These are phyloP conservation scores for Xylaria acuta DNA, from an alignment of 495 filamentous ascomycete genomes.

Conservation along the genomic window DNA sequence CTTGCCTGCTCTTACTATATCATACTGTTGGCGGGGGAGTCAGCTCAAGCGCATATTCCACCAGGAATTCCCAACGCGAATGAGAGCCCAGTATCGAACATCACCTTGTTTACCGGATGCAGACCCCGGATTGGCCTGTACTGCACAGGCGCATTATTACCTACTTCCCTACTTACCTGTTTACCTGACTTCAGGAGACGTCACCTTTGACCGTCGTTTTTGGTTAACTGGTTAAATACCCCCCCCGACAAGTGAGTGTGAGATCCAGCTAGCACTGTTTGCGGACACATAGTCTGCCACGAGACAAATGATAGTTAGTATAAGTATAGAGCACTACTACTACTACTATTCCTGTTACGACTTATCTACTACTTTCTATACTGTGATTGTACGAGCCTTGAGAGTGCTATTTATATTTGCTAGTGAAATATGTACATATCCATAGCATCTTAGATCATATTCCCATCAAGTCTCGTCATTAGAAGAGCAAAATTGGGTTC, in stretches of 20 bases:
- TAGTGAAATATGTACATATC: background rate
- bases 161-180: background rate
- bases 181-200: background rate
- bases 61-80: background rate
- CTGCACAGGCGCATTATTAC: background rate
- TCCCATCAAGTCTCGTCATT: background rate
- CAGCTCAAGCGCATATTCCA: background rate
- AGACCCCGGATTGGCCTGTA: background rate
- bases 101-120: background rate
- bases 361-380: background rate
- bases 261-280: background rate
- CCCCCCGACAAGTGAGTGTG: background rate
- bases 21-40: background rate
- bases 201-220: background rate
- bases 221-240: constrained; percentile 9
- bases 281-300: background rate
- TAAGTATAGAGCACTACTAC: background rate
- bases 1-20: background rate
- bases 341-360: background rate
- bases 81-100: background rate
- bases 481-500: background rate
- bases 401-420: background rate
- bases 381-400: background rate
- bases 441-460: background rate
- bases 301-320: background rate